A percentile compares a stretch with the other conserved stretches of the same genome.
These are phyloP conservation scores for Emergomyces orientalis DNA, from an alignment of 2,329 filamentous ascomycete species.

Conservation along the genomic window DNA sequence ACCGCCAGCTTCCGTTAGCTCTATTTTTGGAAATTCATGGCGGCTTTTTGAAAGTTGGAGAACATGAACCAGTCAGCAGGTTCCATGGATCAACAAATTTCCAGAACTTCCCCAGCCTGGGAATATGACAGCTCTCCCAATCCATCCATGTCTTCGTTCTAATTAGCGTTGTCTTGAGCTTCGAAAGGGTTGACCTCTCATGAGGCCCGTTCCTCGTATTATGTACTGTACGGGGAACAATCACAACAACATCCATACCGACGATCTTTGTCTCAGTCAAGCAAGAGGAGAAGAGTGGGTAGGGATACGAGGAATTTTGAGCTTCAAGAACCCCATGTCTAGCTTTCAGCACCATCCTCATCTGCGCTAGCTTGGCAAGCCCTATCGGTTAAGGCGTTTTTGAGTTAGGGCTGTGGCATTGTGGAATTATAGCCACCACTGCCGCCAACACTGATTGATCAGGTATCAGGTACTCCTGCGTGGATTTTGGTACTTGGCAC, in stretches of 20 bases:
- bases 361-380: background rate
- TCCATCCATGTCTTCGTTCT: background rate
- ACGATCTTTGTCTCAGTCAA: conserved; percentile 6
- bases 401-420: background rate
- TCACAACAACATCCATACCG: background rate
- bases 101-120: background rate
- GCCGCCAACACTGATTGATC: background rate
- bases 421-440: background rate
- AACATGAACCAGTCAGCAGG: background rate
- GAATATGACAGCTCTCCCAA: background rate
- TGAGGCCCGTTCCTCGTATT: background rate
- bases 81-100: background rate
- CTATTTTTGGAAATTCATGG: background rate
- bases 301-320: background rate
- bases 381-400: conserved; percentile 1
- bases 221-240: background rate
- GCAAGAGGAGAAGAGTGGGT: background rate
- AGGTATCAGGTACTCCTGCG: background rate
- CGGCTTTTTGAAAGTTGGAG: background rate
- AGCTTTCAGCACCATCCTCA: background rate
- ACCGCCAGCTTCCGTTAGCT: background rate
- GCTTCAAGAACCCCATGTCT: background rate
- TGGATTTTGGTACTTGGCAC: background rate
- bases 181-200: background rate
- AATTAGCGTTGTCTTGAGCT: background rate